Base-by-base conservation (phyloP, 768 basidiomycete genomes). In the Boletus vermiculosoides region DNA sequence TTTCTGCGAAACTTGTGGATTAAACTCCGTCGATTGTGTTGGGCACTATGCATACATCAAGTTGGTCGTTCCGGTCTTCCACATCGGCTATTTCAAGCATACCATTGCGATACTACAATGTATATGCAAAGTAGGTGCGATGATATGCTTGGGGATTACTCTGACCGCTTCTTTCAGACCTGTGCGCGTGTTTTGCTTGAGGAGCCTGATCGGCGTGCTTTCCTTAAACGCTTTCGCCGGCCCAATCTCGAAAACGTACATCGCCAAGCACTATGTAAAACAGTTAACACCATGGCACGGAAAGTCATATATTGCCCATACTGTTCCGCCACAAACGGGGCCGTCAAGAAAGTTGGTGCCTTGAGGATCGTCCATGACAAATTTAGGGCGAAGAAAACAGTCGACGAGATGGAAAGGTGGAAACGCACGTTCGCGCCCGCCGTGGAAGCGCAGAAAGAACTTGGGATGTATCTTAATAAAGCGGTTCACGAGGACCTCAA, bases 1-100 rank as follows among this genome's bases (percentile, higher is more conserved):
- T 28, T 89, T 87, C 67, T 99, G 97, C 74, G 92, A 95, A 73
- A 99, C 97, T 0, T 99, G 97, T 66, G 93, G 93, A 9, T 84
- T 94, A 60, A 86, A 83, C 18, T 87, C 92, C 30, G 90, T 94
- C 3, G 93, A 97, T 59, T 99, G 97, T 69, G 95, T 97, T 23
- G 97, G 97, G 1, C 97, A 99, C 73, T 98, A 97, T 71, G 95
- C 95, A 5, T 98, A 98, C 75, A 98, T 99, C 76, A 98, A 97
- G 73, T 82, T 99, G 42, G 86, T 89, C 33, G 86, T 99, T 20
- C 97, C 97, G 0, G 95, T 98, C 20, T 99, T 98, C 72, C 97
- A 99, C 70, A 93, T 98, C 55, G 97, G 97, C 8, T 99, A 93
- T 74, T 98, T 99, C 78, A 92, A 94, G 71, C 94, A 98, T 63